Percentiles rank a stretch among this genome's conserved stretches.
phyloP scores from a whole-genome alignment of 2,329 filamentous ascomycete genomes.

The Phialocephala subalpina region DNA sequence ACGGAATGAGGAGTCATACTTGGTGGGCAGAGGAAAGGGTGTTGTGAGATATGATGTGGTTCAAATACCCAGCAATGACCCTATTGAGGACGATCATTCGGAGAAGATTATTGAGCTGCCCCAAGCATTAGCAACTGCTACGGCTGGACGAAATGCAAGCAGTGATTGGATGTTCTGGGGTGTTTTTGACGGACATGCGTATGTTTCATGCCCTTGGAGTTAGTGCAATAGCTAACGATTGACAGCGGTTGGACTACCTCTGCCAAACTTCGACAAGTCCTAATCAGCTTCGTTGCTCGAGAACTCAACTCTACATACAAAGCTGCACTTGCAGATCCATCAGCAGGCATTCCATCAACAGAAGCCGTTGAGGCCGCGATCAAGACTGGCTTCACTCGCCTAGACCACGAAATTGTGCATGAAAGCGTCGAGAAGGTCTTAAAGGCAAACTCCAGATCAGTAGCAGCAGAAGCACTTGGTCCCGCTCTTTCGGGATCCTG shows the following conservation, averaged over 20 bases:
- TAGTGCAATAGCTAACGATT: conserved; percentile 32
- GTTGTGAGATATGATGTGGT: conserved; percentile 95
- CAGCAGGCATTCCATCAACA: conserved; percentile 69
- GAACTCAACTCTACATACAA: conserved; percentile 95
- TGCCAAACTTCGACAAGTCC: conserved; percentile 88
- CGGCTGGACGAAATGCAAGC: conserved; percentile 54
- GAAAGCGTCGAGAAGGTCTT: conserved; percentile 91
- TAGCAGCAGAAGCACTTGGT: conserved; percentile 89
- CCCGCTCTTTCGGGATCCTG: conserved; percentile 97
- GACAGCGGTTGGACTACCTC: conserved; percentile 95
- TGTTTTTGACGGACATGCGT: conserved; percentile 97
- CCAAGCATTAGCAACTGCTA: conserved; percentile 55
- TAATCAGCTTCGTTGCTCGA: conserved; percentile 91
- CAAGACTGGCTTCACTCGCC: conserved; percentile 85
- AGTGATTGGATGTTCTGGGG: conserved; percentile 99
- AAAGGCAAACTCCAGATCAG: conserved; percentile 86
- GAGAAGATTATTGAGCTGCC: conserved; percentile 97
- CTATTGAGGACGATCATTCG: conserved; percentile 97
- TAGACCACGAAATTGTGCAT: conserved; percentile 95
- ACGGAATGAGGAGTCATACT: conserved; percentile 89
- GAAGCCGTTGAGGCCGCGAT: conserved; percentile 90
- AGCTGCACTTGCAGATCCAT: conserved; percentile 66
- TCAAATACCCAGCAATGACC: conserved; percentile 94
- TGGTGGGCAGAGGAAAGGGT: conserved; percentile 87
- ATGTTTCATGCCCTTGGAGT: conserved; percentile 47